Evolutionary conservation across 768 basidiomycete genomes (phyloP).

Genomic region (Lactifluus pinguis): DNA sequence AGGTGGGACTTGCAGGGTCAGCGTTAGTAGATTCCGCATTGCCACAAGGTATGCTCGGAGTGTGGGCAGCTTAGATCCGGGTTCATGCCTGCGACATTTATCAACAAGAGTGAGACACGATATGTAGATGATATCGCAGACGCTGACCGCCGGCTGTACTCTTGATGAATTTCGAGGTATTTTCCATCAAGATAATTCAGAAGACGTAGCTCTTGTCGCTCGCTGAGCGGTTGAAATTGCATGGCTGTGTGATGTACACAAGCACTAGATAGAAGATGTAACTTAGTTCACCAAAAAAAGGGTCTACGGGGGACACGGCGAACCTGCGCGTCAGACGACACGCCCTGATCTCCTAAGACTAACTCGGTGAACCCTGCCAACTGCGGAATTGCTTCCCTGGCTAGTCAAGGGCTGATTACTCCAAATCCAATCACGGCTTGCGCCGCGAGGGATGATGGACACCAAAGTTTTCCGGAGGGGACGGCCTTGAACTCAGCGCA

Average conservation of each 20-base stretch:
- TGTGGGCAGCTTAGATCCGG: constrained; percentile 44
- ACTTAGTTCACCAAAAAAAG: constrained; percentile 32
- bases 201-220: constrained; percentile 52
- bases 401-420: constrained; percentile 78
- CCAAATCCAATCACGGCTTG: constrained; percentile 60
- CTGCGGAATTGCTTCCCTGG: constrained; percentile 94
- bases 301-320: constrained; percentile 72
- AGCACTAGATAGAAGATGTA: background rate
- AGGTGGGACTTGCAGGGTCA: constrained; percentile 70
- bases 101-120: background rate
- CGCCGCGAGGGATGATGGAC: constrained; percentile 56
- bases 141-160: constrained; percentile 67
- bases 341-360: constrained; percentile 86
- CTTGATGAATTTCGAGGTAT: constrained; percentile 57
- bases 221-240: constrained; percentile 13
- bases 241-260: background rate
- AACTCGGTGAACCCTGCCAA: constrained; percentile 81
- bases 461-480: constrained; percentile 94
- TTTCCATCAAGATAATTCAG: constrained; percentile 56
- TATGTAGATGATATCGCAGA: background rate
- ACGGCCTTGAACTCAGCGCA: constrained; percentile 89
- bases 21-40: constrained; percentile 43
- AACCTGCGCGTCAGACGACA: constrained; percentile 75
- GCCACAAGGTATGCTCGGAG: constrained; percentile 52
- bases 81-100: constrained; percentile 29